Conservation (phyloP, 352 stramenopile species). For the Pythium inflatum region DNA sequence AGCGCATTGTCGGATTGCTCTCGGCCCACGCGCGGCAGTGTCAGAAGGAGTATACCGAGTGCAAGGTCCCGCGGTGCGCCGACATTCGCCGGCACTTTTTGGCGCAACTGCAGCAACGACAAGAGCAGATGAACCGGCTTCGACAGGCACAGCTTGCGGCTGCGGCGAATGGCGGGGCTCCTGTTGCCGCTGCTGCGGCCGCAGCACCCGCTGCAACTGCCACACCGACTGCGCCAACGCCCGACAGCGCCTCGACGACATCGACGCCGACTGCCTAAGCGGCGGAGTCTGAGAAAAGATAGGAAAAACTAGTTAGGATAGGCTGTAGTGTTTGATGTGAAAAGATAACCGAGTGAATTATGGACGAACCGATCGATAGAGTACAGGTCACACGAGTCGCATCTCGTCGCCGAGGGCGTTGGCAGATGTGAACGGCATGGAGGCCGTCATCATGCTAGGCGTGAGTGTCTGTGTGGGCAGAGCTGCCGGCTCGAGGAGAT, state of each 20-base stretch:
- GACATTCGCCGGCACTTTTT: conserved; percentile 87
- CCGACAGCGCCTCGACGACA: not conserved
- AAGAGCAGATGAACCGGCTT: conserved; percentile 59
- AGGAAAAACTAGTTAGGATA: conserved; percentile 26
- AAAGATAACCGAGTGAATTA: conserved; percentile 6
- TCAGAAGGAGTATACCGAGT: conserved; percentile 73
- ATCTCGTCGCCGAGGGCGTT: conserved; percentile 23
- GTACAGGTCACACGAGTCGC: conserved; percentile 4
- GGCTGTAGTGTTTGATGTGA: conserved; percentile 17
- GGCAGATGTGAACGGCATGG: conserved; percentile 2
- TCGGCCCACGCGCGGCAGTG: conserved; percentile 83
- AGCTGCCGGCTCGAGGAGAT: conserved; percentile 32
- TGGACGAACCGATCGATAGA: not conserved
- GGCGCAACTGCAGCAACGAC: conserved; percentile 75
- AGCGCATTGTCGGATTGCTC: conserved; percentile 84
- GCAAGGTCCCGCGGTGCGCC: conserved; percentile 83
- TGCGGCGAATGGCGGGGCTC: conserved; percentile 3
- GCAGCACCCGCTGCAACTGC: not conserved
- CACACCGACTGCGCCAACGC: not conserved
- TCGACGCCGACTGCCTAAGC: conserved; percentile 22
- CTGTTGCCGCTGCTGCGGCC: conserved; percentile 5
- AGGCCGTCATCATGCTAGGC: not conserved
- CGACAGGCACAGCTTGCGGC: conserved; percentile 40
- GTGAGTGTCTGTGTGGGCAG: not conserved
- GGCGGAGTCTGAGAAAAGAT: not conserved